phyloP scores from a whole-genome alignment of 495 filamentous ascomycete genomes.

The Melanomma pulvis-pyrius region DNA sequence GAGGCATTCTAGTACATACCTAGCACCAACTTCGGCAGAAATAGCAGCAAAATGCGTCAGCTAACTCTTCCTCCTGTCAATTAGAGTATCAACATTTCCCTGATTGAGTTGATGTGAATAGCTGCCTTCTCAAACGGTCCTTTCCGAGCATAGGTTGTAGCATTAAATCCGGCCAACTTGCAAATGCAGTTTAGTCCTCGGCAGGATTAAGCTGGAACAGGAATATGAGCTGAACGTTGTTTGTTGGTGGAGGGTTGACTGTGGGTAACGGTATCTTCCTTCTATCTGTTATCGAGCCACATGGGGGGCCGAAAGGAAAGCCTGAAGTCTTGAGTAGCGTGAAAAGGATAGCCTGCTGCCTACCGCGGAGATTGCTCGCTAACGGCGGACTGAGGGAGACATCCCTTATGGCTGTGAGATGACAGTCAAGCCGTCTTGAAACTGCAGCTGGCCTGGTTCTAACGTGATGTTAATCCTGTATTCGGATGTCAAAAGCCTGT shows the following conservation, averaged over 20 bases:
- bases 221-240: neutral
- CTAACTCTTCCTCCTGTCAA: too few relatives aligned
- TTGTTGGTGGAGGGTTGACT: neutral
- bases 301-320: neutral
- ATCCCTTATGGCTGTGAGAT: neutral
- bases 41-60: too few relatives aligned
- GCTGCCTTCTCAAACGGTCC: too few relatives aligned
- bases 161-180: neutral
- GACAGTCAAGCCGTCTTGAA: neutral
- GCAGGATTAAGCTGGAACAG: neutral
- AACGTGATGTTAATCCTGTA: neutral
- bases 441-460: neutral
- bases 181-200: neutral
- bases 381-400: neutral
- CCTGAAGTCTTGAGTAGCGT: neutral
- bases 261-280: neutral
- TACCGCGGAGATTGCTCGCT: neutral
- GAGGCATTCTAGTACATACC: too few relatives aligned
- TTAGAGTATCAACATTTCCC: too few relatives aligned
- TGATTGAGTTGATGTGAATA: too few relatives aligned
- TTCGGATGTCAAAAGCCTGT: neutral
- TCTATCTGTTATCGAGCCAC: neutral
- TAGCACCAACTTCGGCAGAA: too few relatives aligned
- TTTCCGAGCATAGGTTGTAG: neutral
- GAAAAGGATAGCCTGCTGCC: neutral